These are phyloP conservation scores for Zygotorulaspora danielsina DNA, from an alignment of 805 yeast species.

Conservation along the genomic window DNA sequence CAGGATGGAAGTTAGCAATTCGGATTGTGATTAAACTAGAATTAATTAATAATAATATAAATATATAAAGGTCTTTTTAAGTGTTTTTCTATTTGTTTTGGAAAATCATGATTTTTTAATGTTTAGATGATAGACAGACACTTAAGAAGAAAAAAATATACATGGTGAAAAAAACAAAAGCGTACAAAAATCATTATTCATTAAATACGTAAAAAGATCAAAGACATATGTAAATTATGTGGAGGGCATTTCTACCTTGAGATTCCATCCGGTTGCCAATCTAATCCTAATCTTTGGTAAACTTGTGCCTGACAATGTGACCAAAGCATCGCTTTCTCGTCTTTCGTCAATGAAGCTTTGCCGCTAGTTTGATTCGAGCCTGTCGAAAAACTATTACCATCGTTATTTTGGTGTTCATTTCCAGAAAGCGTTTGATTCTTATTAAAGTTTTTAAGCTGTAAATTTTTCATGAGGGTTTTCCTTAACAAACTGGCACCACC, in stretches of 20 bases:
- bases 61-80: too few species aligned
- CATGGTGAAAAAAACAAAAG: not conserved
- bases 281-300: slow-evolving; percentile 54
- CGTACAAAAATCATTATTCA: not conserved
- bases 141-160: too few species aligned
- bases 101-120: too few species aligned
- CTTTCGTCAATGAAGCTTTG: slow-evolving; percentile 41
- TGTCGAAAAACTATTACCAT: slow-evolving; percentile 10
- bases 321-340: slow-evolving; percentile 60
- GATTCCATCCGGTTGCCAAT: slow-evolving; percentile 50
- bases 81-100: too few species aligned
- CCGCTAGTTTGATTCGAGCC: slow-evolving; percentile 13
- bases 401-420: slow-evolving; percentile 1
- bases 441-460: slow-evolving; percentile 16
- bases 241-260: slow-evolving; percentile 3
- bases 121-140: too few species aligned
- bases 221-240: not conserved
- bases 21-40: not conserved
- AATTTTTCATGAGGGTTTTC: slow-evolving; percentile 35
- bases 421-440: slow-evolving; percentile 2
- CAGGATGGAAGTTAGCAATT: not conserved
- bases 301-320: slow-evolving; percentile 57
- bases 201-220: not conserved
- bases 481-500: slow-evolving; percentile 23
- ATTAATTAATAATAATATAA: too few species aligned